A percentile compares a stretch with the other conserved stretches of the same genome.
Conservation (phyloP, 441 rosid genomes). For the Rhodomyrtus psidioides region DNA sequence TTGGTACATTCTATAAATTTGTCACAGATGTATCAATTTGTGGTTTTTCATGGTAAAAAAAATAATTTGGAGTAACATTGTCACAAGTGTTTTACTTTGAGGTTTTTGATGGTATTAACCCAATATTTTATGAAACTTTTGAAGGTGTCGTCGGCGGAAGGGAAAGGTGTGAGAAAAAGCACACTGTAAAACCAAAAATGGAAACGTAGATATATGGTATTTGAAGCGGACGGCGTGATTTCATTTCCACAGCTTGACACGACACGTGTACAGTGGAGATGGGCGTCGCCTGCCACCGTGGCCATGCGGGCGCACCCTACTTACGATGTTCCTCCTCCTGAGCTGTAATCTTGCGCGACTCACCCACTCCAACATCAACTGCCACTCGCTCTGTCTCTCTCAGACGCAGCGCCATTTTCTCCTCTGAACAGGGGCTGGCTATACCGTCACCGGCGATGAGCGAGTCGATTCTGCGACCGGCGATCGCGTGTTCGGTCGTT, state of each 20-base stretch:
- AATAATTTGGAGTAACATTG: too few relatives aligned
- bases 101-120: too few relatives aligned
- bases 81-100: too few relatives aligned
- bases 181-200: background rate
- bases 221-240: background rate
- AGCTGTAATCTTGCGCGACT: background rate
- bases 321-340: background rate
- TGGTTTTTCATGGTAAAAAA: too few relatives aligned
- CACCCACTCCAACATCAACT: background rate
- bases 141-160: background rate
- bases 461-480: background rate
- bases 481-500: background rate
- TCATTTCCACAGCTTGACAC: background rate
- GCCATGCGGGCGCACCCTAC: background rate
- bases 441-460: background rate
- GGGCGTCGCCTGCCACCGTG: background rate
- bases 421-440: background rate
- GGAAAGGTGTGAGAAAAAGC: background rate
- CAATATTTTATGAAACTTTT: background rate
- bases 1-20: too few relatives aligned
- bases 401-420: background rate
- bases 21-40: too few relatives aligned
- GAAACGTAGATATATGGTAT: background rate
- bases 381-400: background rate
- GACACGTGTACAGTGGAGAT: background rate